A percentile compares a stretch with the other conserved stretches of the same genome.
phyloP scores from a whole-genome alignment of 2,329 filamentous ascomycete genomes.

The Fusarium sp. region DNA sequence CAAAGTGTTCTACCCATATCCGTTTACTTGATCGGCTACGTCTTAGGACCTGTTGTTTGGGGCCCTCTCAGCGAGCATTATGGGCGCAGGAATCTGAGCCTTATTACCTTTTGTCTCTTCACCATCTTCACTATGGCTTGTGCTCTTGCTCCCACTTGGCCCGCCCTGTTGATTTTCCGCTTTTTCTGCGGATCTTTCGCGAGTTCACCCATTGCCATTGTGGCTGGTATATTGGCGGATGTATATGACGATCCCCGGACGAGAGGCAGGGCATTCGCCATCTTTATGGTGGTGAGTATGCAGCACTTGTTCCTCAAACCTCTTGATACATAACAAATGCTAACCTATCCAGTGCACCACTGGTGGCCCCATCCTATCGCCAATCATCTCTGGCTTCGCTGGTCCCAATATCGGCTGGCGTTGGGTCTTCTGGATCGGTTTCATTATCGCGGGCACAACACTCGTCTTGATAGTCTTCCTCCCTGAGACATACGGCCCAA shows the following conservation, averaged over 20 bases:
- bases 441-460: conserved; percentile 75
- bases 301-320: background rate
- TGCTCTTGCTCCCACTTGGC: conserved; percentile 66
- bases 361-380: conserved; percentile 75
- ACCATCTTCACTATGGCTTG: conserved; percentile 68
- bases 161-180: conserved; percentile 67
- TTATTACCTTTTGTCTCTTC: conserved; percentile 63
- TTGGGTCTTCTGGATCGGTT: conserved; percentile 78
- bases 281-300: conserved; percentile 71
- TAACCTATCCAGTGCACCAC: conserved; percentile 65
- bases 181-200: conserved; percentile 67
- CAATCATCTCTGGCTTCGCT: conserved; percentile 74
- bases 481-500: conserved; percentile 73
- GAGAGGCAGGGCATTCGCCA: conserved; percentile 71
- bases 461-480: conserved; percentile 72
- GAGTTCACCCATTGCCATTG: conserved; percentile 71
- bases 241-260: conserved; percentile 66
- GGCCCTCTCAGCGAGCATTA: conserved; percentile 76
- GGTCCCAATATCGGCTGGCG: conserved; percentile 72
- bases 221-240: conserved; percentile 75
- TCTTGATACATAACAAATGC: conserved; percentile 3
- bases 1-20: conserved; percentile 71
- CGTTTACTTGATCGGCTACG: conserved; percentile 74
- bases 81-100: conserved; percentile 64
- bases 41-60: conserved; percentile 72